phyloP scores from a whole-genome alignment of 2,329 filamentous ascomycete species.

The Cercospora brassicicola region DNA sequence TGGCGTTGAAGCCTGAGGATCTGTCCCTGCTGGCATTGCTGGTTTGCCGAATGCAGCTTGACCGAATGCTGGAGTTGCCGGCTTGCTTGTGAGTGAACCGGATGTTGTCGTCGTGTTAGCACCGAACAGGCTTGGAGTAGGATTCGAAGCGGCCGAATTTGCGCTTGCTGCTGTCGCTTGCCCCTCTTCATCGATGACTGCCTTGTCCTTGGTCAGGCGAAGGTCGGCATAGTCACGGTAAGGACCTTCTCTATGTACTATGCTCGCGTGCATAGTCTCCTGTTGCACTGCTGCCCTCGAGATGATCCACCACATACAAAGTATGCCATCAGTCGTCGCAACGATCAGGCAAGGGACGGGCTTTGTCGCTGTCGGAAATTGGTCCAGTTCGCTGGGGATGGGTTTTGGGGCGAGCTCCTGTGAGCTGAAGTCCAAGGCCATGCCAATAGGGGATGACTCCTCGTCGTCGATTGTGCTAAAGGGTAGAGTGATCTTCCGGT shows the following conservation, averaged over 20 bases:
- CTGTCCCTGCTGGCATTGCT: neutral
- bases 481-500: conserved; percentile 71
- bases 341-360: conserved; percentile 82
- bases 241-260: conserved; percentile 13
- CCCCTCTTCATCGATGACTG: neutral
- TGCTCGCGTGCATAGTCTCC: conserved; percentile 36
- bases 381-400: conserved; percentile 55
- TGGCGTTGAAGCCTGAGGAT: conserved; percentile 12
- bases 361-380: conserved; percentile 74
- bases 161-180: neutral
- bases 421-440: conserved; percentile 68
- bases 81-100: neutral
- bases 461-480: conserved; percentile 59
- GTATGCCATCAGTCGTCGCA: conserved; percentile 82
- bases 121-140: neutral
- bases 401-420: conserved; percentile 28
- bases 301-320: conserved; percentile 87
- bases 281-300: conserved; percentile 82
- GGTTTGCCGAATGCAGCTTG: conserved; percentile 8
- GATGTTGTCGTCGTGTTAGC: neutral
- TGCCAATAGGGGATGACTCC: conserved; percentile 77
- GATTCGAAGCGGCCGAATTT: neutral
- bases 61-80: conserved; percentile 6
- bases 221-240: conserved; percentile 13
- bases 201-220: conserved; percentile 11